Evolutionary conservation across 768 basidiomycete species (phyloP).

Genomic region (Trametes cubensis): DNA sequence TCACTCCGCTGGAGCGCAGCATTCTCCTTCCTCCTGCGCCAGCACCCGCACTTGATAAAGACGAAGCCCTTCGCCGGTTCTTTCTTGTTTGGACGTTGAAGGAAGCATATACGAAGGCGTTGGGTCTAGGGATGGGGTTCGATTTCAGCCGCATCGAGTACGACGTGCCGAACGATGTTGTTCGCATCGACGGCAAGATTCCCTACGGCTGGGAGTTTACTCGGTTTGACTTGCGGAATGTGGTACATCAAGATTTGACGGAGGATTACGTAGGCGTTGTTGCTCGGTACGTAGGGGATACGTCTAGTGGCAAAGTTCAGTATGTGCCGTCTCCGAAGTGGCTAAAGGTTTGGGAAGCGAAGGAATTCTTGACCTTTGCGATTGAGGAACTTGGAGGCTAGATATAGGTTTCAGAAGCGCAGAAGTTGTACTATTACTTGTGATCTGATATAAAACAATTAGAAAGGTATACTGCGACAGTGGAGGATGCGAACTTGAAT

Average conservation of each 20-base stretch:
- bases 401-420: background rate
- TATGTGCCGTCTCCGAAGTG: constrained; percentile 19
- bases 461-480: background rate
- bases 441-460: background rate
- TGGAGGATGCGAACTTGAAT: constrained; percentile 5
- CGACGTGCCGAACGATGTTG: constrained; percentile 50
- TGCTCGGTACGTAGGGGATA: constrained; percentile 59
- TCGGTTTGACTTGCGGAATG: constrained; percentile 51
- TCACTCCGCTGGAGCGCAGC: constrained; percentile 43
- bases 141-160: constrained; percentile 80
- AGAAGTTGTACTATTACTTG: background rate
- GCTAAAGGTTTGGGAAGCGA: constrained; percentile 27
- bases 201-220: constrained; percentile 70
- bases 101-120: constrained; percentile 89
- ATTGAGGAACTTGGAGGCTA: constrained; percentile 15
- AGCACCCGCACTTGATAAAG: constrained; percentile 36
- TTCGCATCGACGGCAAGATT: constrained; percentile 60
- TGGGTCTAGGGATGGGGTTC: constrained; percentile 82
- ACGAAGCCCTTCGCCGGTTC: constrained; percentile 61
- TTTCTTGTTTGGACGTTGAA: constrained; percentile 91
- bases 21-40: constrained; percentile 36
- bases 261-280: constrained; percentile 69
- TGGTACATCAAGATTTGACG: constrained; percentile 37
- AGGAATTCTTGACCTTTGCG: constrained; percentile 23
- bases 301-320: constrained; percentile 19